Evolutionary conservation across 2,329 filamentous ascomycete genomes (phyloP).

Genomic region (Monosporascus sp.): DNA sequence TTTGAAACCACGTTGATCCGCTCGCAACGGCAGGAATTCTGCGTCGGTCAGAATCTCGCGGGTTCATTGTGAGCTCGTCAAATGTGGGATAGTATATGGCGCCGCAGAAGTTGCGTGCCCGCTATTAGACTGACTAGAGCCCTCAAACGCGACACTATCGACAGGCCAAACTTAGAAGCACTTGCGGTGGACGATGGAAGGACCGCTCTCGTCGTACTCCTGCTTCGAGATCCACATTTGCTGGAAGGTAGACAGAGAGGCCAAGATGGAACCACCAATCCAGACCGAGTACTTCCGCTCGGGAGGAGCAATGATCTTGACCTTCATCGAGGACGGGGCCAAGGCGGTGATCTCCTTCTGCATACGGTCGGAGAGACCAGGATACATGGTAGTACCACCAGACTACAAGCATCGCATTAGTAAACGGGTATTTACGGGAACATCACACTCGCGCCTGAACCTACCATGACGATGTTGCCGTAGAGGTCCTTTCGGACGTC

Average conservation of each 20-base stretch:
- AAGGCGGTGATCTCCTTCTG: slow-evolving; percentile 99
- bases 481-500: slow-evolving; percentile 99
- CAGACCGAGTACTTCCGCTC: slow-evolving; percentile 99
- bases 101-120: slow-evolving; percentile 10
- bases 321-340: slow-evolving; percentile 99
- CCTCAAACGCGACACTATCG: background rate
- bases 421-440: slow-evolving; percentile 1
- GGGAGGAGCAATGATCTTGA: slow-evolving; percentile 99
- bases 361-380: slow-evolving; percentile 99
- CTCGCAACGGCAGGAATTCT: slow-evolving; percentile 39
- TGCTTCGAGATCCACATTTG: slow-evolving; percentile 99
- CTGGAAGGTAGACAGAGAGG: slow-evolving; percentile 99
- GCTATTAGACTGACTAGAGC: background rate
- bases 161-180: slow-evolving; percentile 84
- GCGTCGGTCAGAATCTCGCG: slow-evolving; percentile 40
- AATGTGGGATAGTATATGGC: slow-evolving; percentile 20
- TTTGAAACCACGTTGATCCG: slow-evolving; percentile 47
- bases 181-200: slow-evolving; percentile 99
- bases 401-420: slow-evolving; percentile 56
- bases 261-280: slow-evolving; percentile 99
- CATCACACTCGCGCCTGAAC: slow-evolving; percentile 31
- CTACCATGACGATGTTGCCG: slow-evolving; percentile 99
- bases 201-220: slow-evolving; percentile 99
- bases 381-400: slow-evolving; percentile 99
- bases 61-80: slow-evolving; percentile 35